Percentiles rank a stretch among this genome's conserved stretches.
phyloP scores from a whole-genome alignment of 2,329 filamentous ascomycete species.

The Pseudogymnoascus sp. region DNA sequence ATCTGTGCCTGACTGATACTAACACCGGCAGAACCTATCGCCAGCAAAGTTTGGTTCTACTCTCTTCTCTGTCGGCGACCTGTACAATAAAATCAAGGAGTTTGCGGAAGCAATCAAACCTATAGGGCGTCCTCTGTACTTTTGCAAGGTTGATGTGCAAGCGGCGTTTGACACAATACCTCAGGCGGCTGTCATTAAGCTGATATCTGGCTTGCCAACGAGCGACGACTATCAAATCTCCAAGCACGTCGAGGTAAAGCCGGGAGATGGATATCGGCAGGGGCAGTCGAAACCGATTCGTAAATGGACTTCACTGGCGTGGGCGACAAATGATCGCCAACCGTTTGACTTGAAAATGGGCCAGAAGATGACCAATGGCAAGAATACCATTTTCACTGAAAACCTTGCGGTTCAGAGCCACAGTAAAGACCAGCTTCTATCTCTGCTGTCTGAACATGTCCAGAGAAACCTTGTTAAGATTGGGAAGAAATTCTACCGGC shows the following conservation, averaged over 20 bases:
- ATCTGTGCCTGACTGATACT: conserved; percentile 12
- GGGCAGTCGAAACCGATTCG: conserved; percentile 20
- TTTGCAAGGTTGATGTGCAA: conserved; percentile 87
- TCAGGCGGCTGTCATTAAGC: conserved; percentile 59
- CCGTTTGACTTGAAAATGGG: conserved; percentile 25
- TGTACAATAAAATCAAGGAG: conserved; percentile 61
- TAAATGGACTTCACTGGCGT: conserved; percentile 24
- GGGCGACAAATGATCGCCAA: conserved; percentile 19
- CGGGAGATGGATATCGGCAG: conserved; percentile 26
- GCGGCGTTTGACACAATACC: conserved; percentile 95
- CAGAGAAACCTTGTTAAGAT: conserved; percentile 77
- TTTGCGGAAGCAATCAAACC: conserved; percentile 51
- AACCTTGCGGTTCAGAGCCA: conserved; percentile 50
- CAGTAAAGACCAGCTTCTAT: conserved; percentile 50
- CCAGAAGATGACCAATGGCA: conserved; percentile 25
- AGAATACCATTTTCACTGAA: conserved; percentile 70
- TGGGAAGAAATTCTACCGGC: conserved; percentile 79
- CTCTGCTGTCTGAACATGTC: conserved; percentile 73
- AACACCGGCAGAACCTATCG: conserved; percentile 33
- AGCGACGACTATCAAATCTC: conserved; percentile 59
- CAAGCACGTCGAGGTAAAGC: conserved; percentile 65
- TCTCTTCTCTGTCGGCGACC: conserved; percentile 71
- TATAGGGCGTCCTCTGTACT: conserved; percentile 51
- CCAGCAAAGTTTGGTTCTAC: conserved; percentile 64
- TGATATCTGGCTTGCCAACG: conserved; percentile 51